These are phyloP conservation scores for Neoscytalidium dimidiatum DNA, from an alignment of 2,329 filamentous ascomycete species.

Conservation along the genomic window DNA sequence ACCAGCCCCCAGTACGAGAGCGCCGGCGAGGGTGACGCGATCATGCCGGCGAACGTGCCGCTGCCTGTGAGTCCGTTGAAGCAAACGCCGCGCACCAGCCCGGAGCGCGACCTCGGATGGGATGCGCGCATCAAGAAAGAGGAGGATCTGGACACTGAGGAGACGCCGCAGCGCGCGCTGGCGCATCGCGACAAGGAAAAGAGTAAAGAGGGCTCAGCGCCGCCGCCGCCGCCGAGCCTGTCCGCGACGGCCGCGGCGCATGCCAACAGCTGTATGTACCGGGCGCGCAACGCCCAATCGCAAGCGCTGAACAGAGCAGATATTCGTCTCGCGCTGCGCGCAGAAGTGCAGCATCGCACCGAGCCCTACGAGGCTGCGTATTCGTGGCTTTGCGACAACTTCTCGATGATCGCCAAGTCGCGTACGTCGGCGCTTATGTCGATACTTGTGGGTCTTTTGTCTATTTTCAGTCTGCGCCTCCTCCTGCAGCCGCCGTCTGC, in stretches of 20 bases:
- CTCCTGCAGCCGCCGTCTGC: slow-evolving; percentile 68
- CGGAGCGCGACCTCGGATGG: slow-evolving; percentile 42
- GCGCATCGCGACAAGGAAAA: slow-evolving; percentile 27
- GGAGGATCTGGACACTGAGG: slow-evolving; percentile 24
- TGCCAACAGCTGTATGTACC: slow-evolving; percentile 51
- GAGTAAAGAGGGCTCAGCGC: slow-evolving; percentile 28
- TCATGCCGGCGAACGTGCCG: slow-evolving; percentile 59
- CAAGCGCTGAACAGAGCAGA: slow-evolving; percentile 19
- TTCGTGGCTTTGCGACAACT: slow-evolving; percentile 61
- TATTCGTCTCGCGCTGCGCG: slow-evolving; percentile 79
- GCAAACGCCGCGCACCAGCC: slow-evolving; percentile 56
- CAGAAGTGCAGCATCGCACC: slow-evolving; percentile 84
- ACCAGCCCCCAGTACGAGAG: slow-evolving; percentile 62
- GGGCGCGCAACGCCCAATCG: slow-evolving; percentile 20
- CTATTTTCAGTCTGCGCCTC: slow-evolving; percentile 64
- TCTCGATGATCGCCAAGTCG: slow-evolving; percentile 66
- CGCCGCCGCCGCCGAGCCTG: slow-evolving; percentile 21
- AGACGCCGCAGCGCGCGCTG: slow-evolving; percentile 26
- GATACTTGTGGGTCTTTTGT: slow-evolving; percentile 62
- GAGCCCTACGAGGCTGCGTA: slow-evolving; percentile 79
- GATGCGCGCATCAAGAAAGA: slow-evolving; percentile 27
- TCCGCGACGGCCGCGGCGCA: slow-evolving; percentile 11
- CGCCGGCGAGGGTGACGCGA: slow-evolving; percentile 53
- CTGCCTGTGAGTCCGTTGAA: slow-evolving; percentile 62
- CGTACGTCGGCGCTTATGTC: slow-evolving; percentile 68